Evolutionary conservation across 805 yeast species (phyloP), one percentile per base, ranked within the genome.

Genomic region (Wickerhamomyces ciferrii): DNA sequence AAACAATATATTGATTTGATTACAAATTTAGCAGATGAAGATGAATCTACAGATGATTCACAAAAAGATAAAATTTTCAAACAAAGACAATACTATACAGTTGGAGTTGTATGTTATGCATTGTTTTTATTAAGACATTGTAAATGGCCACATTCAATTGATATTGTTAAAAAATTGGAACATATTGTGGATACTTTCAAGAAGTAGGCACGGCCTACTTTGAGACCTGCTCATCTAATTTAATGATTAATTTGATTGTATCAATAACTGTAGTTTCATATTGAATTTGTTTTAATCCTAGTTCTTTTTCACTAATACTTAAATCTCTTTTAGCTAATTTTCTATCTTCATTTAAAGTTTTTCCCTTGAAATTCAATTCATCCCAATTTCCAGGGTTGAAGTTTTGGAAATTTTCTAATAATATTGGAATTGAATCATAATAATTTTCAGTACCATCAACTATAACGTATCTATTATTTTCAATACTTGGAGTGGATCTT

Each of bases 401-500:
- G 13, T 39, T 37, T 17, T 29, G 25, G n/a, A 39, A 42, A 11
- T 45, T 15, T n/a, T 38, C 34, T n/a, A 43, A 36, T 3, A 32
- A 39, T 15, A 44, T 20, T 2, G 43, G 24, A 3, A 47, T 5
- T 9, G 48, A 17, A 15, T 47, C 48, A 38, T 35, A 44, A 15
- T 34, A 47, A 23, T 32, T 17, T n/a, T 47, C 43, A 19, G 39
- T 38, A 9, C 50, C 50, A 44, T 47, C 50, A 20, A 47, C 45
- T 18, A 47, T 47, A 15, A 41, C 47, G 27, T 47, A 47, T 41
- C 48, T 44, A 34, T 47, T 44, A n/a, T 47, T 24, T 9, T 31
- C n/a, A 17, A 29, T 39, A 13, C 43, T 35, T 21, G 50, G 50
- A 2, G 47, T 41, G 23, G 37, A 25, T 2, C 17, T 25, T 37